Conservation (phyloP, 306 rosid genomes). For the Prunus persica region DNA sequence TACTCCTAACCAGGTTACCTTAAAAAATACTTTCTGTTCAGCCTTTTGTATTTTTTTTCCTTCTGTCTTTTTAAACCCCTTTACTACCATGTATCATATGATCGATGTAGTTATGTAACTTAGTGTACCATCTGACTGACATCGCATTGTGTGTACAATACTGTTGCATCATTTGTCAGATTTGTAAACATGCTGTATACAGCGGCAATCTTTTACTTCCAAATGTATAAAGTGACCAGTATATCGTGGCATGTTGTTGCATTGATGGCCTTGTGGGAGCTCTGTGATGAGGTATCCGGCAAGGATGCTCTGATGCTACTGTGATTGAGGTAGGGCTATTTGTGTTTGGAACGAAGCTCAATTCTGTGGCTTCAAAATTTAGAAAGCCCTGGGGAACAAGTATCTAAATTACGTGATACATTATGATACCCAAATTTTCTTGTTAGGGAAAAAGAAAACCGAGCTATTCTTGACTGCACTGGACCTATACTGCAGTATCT, state of each 20-base stretch:
- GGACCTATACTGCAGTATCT: background rate
- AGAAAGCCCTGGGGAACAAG: background rate
- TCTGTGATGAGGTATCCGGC: background rate
- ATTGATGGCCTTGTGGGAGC: slow-evolving; percentile 11
- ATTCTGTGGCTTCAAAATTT: background rate
- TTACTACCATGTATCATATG: slow-evolving; percentile 16
- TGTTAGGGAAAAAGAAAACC: background rate
- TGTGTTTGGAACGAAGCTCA: background rate
- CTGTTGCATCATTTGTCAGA: slow-evolving; percentile 18
- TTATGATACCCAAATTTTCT: background rate
- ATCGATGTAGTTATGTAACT: slow-evolving; percentile 22
- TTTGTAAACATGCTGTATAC: slow-evolving; percentile 23
- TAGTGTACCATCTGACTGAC: slow-evolving; percentile 29
- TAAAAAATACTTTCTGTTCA: background rate
- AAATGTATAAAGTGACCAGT: slow-evolving; percentile 4
- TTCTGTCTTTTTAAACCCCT: background rate
- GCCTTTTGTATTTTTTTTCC: slow-evolving; percentile 8
- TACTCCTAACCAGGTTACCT: slow-evolving; percentile 45
- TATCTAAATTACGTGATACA: background rate
- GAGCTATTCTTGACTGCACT: background rate
- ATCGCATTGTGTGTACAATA: slow-evolving; percentile 7
- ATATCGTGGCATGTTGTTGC: slow-evolving; percentile 5
- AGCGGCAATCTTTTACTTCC: background rate
- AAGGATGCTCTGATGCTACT: slow-evolving; percentile 5
- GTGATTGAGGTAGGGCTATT: background rate